Evolutionary conservation across 2,329 filamentous ascomycete species (phyloP), one percentile per base, ranked within the genome.

Genomic region (Mycogone perniciosa): DNA sequence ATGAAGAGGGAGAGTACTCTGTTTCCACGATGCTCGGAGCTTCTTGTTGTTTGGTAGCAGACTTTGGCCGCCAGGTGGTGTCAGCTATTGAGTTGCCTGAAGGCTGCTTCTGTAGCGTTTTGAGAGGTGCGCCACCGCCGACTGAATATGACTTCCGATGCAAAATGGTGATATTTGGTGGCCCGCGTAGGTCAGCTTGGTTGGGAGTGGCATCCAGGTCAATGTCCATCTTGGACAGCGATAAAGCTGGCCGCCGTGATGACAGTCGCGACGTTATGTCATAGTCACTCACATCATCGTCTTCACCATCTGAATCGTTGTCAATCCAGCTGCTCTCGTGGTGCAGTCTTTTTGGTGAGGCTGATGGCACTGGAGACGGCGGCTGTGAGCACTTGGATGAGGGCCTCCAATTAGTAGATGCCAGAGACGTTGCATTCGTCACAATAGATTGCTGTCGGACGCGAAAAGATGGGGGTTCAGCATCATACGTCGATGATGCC

Each of bases 301-400:
- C 59, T 7, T 67, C 66, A 2, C 59, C 57, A 39, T 70, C 68
- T 2, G 67, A 68, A 33, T 70, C 67, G 10, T 57, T 54, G 13
- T 70, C 68, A 6, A 71, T 66, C 70, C 70, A 72, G 45, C 67
- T 71, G 41, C 63, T 58, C 20, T 62, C 60, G 29, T 57, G 56
- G 38, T 55, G 54, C 41, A 48, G 54, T 26, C 59, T 56, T 10
- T 41, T 42, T 8, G 48, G 44, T 20, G 40, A 43, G 40, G 6
- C 26, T 4, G 37, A 39, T 11, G 27, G 26, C 5, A 27, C 40
- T 27, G 20, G 26, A 30, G 40, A 44, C 6, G 50, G 37, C 4
- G 57, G 48, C n/a, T 58, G 50, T 1, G 60, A 48, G 33, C 50
- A 54, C 10, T 62, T 62, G 6, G 63, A 61, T 7, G 63, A 64